Evolutionary conservation across 164 flowering plant species (phyloP).

Genomic region (Aristolochia californica): DNA sequence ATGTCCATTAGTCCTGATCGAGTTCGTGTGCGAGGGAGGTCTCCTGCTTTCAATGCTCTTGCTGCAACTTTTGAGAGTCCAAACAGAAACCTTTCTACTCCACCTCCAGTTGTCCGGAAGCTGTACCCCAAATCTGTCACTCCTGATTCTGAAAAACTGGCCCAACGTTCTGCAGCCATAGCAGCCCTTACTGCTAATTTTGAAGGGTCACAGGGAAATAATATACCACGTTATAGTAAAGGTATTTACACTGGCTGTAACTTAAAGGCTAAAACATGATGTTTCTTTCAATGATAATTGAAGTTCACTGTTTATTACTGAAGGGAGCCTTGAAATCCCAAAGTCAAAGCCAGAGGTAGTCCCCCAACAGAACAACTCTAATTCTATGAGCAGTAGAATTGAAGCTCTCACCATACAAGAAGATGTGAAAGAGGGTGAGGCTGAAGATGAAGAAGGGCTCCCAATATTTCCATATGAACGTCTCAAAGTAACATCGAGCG

Average conservation of each 20-base stretch:
- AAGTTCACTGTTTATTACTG: constrained; percentile 9
- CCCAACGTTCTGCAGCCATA: constrained; percentile 63
- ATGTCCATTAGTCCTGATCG: constrained; percentile 98
- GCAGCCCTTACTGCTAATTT: constrained; percentile 56
- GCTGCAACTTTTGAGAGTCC: constrained; percentile 88
- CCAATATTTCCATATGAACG: constrained; percentile 79
- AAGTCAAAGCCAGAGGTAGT: constrained; percentile 34
- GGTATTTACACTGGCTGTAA: constrained; percentile 24
- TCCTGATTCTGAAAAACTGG: constrained; percentile 47
- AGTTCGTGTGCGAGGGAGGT: constrained; percentile 94
- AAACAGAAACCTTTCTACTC: constrained; percentile 88
- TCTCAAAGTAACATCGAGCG: constrained; percentile 44
- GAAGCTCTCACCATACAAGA: constrained; percentile 71
- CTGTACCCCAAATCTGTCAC: constrained; percentile 75
- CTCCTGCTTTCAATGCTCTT: constrained; percentile 93
- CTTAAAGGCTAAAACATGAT: background rate
- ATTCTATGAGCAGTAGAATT: constrained; percentile 44
- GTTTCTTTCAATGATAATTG: background rate
- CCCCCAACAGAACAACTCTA: constrained; percentile 29
- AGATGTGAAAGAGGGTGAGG: constrained; percentile 85
- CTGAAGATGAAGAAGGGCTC: constrained; percentile 93
- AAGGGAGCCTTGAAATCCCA: constrained; percentile 36
- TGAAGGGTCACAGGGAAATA: constrained; percentile 40
- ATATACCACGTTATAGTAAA: constrained; percentile 45
- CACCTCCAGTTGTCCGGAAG: constrained; percentile 86